Evolutionary conservation across 1,284 basidiomycete genomes (phyloP), one percentile per base, ranked within the genome.

Genomic region (Volvariella surrecta): DNA sequence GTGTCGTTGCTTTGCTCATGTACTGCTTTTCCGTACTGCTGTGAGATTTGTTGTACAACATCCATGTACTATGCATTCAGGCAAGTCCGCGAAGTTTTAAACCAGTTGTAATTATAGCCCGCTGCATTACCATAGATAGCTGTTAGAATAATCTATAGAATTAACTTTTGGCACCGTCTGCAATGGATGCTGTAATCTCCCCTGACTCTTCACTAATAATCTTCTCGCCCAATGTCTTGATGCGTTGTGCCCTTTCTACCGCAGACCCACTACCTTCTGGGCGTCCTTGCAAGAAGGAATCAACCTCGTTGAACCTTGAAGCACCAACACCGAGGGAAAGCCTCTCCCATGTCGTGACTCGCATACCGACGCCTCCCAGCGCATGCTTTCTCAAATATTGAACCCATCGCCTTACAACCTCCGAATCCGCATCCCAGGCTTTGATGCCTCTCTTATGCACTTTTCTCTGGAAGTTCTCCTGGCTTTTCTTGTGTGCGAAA

Each of bases 381-480:
- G 78, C 74, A 61, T 98, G 85, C 48, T 72, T 71, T 52, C 80
- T 68, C 42, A 98, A 59, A 60, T 96, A 98, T 50, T 75, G 70
- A 42, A 93, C 66, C 88, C 86, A 95, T 44, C 81, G 70, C 39
- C 89, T 80, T 4, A 99, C 72, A 2, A 90, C 82, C 50, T 83
- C 77, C 1, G 76, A 70, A 54, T 93, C 75, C 8, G 92, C 79
- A 61, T 99, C 94, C 73, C 78, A 98, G 1, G 93, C 85, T 64
- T 94, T 94, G 67, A 99, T 81, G 17, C 75, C 76, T 11, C 94
- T 74, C 55, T 85, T 87, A 59, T 95, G 87, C 44, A 87, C 85
- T 55, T 71, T 74, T 22, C 90, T 68, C 63, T 92, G 85, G 61
- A 97, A 99, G 67, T 98, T 98, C 68, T 99, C 93, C 64, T 97